Conservation (phyloP, 352 stramenopile species). For the Pythium angustatum region DNA sequence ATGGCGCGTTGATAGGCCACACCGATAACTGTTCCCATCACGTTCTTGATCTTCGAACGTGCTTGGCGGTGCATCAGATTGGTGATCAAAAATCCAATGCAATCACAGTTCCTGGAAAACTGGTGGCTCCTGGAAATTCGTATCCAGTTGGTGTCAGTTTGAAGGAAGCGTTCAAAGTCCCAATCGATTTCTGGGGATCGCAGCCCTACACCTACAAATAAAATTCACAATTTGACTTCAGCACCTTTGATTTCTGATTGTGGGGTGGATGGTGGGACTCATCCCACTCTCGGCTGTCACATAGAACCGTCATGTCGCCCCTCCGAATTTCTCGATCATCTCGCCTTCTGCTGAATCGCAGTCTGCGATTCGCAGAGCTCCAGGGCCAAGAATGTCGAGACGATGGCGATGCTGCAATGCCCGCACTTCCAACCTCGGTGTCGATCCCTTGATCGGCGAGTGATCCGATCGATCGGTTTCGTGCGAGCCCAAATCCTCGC, state of each 20-base stretch:
- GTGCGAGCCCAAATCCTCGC: no score
- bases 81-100: no score
- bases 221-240: constrained; percentile 18
- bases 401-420: background rate
- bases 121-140: no score
- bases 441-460: background rate
- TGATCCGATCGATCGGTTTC: background rate
- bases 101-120: no score
- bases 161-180: no score
- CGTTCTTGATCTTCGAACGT: no score
- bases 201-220: background rate
- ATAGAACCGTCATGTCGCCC: constrained; percentile 14
- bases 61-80: no score
- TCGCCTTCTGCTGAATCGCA: background rate
- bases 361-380: background rate
- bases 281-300: constrained; percentile 21
- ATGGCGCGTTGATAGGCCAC: no score
- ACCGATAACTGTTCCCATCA: no score
- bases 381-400: background rate
- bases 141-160: no score
- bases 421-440: background rate
- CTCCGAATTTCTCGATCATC: background rate
- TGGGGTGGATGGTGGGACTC: background rate
- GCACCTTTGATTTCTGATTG: constrained; percentile 10
- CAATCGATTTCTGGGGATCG: background rate